Evolutionary conservation across 176 grass and related monocot genomes (phyloP).

Genomic region (Oryza rufipogon): DNA sequence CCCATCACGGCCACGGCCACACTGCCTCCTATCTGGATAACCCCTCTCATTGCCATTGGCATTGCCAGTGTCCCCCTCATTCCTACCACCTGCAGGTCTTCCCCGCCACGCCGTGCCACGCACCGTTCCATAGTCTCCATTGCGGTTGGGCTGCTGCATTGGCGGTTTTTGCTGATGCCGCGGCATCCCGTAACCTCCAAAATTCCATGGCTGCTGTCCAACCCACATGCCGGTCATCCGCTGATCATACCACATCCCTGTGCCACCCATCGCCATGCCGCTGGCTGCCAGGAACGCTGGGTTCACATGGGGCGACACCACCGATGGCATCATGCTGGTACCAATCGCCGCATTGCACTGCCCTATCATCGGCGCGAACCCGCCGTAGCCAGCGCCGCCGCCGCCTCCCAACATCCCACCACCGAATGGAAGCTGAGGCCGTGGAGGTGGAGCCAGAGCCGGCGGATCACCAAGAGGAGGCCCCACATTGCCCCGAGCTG

Average conservation of each 20-base stretch:
- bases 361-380: constrained; percentile 15
- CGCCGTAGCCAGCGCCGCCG: constrained; percentile 11
- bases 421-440: not conserved
- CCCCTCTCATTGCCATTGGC: constrained; percentile 27
- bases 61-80: constrained; percentile 35
- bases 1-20: not conserved
- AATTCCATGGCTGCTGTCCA: constrained; percentile 52
- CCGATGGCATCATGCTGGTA: constrained; percentile 26
- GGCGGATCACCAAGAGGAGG: constrained; percentile 22
- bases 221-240: constrained; percentile 58
- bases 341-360: constrained; percentile 26
- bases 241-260: constrained; percentile 46
- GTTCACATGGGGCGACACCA: constrained; percentile 52
- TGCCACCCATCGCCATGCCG: constrained; percentile 45
- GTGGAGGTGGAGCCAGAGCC: not conserved
- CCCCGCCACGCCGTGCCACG: not conserved
- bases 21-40: constrained; percentile 22
- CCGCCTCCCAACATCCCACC: constrained; percentile 6
- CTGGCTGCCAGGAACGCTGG: constrained; percentile 48
- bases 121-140: constrained; percentile 5
- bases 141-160: constrained; percentile 10
- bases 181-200: constrained; percentile 47
- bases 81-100: constrained; percentile 18
- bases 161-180: constrained; percentile 29
- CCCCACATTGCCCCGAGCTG: constrained; percentile 34